Evolutionary conservation across 2,329 filamentous ascomycete genomes (phyloP).

Genomic region (Phaeoacremonium minimum): DNA sequence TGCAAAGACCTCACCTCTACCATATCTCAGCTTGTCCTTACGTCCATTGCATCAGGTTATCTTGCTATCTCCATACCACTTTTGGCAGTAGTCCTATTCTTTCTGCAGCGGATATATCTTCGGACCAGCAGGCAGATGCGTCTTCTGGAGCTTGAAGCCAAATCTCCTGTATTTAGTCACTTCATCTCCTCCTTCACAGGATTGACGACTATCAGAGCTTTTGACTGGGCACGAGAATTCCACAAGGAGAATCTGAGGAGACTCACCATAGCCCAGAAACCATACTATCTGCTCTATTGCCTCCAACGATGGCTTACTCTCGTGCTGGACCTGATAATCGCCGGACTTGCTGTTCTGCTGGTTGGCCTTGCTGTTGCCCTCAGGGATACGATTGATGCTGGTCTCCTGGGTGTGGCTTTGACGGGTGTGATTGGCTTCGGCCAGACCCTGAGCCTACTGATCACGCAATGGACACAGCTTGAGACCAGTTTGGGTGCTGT

Average conservation of each 20-base stretch:
- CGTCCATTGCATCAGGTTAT: too few relatives aligned
- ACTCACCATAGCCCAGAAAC: too few relatives aligned
- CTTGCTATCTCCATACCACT: too few relatives aligned
- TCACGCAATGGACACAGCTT: constrained; percentile 10
- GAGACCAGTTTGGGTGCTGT: constrained; percentile 11
- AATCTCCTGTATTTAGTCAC: neutral
- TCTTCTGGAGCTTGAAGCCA: constrained; percentile 5
- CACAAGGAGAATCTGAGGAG: constrained; percentile 2
- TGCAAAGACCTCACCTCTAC: too few relatives aligned
- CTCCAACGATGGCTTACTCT: constrained; percentile 14
- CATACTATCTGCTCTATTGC: constrained; percentile 11
- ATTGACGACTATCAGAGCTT: constrained; percentile 4
- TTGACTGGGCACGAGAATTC: constrained; percentile 3
- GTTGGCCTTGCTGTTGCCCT: constrained; percentile 6
- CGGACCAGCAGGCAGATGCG: constrained; percentile 21
- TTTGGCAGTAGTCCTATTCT: too few relatives aligned
- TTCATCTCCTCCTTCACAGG: neutral
- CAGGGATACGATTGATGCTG: constrained; percentile 3
- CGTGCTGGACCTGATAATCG: constrained; percentile 12
- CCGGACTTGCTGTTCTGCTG: constrained; percentile 9
- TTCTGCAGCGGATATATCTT: constrained; percentile 22
- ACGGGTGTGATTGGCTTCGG: constrained; percentile 9
- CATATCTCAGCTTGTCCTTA: too few relatives aligned
- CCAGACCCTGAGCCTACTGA: constrained; percentile 5
- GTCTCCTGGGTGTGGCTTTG: constrained; percentile 11